These are phyloP conservation scores for Fusarium liriodendri DNA, from an alignment of 2,329 filamentous ascomycete species.

Conservation along the genomic window DNA sequence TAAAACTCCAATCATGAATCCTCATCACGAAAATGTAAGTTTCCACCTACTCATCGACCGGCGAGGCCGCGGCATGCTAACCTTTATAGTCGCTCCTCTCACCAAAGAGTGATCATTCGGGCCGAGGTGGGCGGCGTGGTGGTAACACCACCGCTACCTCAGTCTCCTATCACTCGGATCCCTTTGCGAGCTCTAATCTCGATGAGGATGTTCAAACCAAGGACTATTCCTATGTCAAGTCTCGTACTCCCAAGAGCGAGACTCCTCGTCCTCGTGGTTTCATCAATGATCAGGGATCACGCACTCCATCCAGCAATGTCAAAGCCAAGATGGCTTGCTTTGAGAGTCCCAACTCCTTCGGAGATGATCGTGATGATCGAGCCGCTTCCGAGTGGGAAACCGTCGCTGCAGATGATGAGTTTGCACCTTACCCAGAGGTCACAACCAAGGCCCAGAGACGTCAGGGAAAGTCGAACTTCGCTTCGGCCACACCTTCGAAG, in stretches of 20 bases:
- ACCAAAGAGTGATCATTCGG: slow-evolving; percentile 34
- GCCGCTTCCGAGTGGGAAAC: slow-evolving; percentile 48
- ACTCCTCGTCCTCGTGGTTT: slow-evolving; percentile 25
- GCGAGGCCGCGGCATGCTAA: slow-evolving; percentile 3
- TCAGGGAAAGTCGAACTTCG: slow-evolving; percentile 30
- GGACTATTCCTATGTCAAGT: slow-evolving; percentile 20
- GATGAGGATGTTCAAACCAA: slow-evolving; percentile 14
- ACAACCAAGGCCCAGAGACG: slow-evolving; percentile 13
- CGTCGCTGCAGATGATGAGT: slow-evolving; percentile 42
- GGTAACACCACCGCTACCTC: slow-evolving; percentile 32
- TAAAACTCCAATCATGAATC: slow-evolving; percentile 26
- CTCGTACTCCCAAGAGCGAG: slow-evolving; percentile 2
- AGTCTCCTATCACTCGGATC: slow-evolving; percentile 25
- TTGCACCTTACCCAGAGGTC: slow-evolving; percentile 15
- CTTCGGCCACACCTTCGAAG: not conserved
- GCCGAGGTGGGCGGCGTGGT: slow-evolving; percentile 27
- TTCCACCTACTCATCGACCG: not conserved
- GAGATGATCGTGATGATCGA: slow-evolving; percentile 5
- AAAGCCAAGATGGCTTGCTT: not conserved
- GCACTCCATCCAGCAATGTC: not conserved
- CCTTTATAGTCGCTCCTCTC: slow-evolving; percentile 27
- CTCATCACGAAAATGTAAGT: slow-evolving; percentile 17
- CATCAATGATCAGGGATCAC: slow-evolving; percentile 29
- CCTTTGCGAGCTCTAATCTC: slow-evolving; percentile 16
- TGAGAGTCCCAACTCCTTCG: not conserved